Base-by-base conservation (phyloP, 192 early-diverging fungal genomes). In the Umbelopsis sp. region DNA sequence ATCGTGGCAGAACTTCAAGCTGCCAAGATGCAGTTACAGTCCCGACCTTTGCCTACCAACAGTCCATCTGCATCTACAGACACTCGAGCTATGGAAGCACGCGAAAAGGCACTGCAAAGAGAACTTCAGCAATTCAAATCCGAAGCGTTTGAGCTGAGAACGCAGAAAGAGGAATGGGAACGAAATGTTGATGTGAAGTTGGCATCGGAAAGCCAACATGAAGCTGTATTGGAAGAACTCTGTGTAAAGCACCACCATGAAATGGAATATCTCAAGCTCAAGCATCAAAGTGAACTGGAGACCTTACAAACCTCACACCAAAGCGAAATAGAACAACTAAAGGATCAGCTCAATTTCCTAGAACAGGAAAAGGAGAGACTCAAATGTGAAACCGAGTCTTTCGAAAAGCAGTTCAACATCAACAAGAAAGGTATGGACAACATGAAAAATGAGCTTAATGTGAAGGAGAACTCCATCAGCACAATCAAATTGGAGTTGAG, bases 101-200 rank as follows among this genome's bases (percentile, higher is more conserved):
- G 69, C 7, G 80, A 84, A 59, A 25, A 26, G 1, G 72, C 68
- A 0, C 22, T 75, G 11, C 72, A 76, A 56, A 20, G 31, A 17
- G 81, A 84, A 62, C 36, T 84, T 16, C 52, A 74, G 12, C 62
- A 74, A 45, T 73, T 75, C 36, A 31, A 54, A 0, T 71, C 77
- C 43, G 66, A 80, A 51, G 41, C 80, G 2, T 68, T 26, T 17
- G 51, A 52, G 0, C 34, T 53, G 14, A 41, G 72, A 47, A 25
- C 65, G 8, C 76, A 84, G 45, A 67, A 77, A 12, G 66, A 77
- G n/a, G 71, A 74, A 69, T 77, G 75, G 76, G 80, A 84, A 47
- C 72, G 73, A 2, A 79, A 59, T 22, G 65, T 82, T 38, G 81
- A 82, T 34, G 45, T 75, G 3, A 70, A 82, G 34, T 70, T 78